phyloP scores from a whole-genome alignment of 140 eudicot species.

The Senecio squalidus region DNA sequence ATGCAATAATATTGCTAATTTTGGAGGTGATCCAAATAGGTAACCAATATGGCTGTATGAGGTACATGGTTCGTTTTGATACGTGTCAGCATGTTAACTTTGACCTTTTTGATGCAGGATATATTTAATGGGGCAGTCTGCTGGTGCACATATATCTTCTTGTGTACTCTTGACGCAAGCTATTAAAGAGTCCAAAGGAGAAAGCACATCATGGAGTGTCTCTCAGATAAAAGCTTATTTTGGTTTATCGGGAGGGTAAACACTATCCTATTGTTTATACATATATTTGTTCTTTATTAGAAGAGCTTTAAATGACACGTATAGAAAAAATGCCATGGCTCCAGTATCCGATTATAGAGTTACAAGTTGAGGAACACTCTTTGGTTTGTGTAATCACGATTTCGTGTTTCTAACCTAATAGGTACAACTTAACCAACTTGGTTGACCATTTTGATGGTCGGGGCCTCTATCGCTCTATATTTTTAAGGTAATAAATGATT shows the following conservation, averaged over 20 bases:
- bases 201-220: constrained; percentile 60
- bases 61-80: background rate
- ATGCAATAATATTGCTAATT: constrained; percentile 51
- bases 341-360: too few species aligned
- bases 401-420: constrained; percentile 10
- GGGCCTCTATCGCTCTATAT: constrained; percentile 89
- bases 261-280: background rate
- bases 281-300: background rate
- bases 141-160: constrained; percentile 94
- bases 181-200: constrained; percentile 59
- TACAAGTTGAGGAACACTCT: background rate
- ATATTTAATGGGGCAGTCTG: constrained; percentile 92
- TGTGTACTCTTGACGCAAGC: constrained; percentile 92
- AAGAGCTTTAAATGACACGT: background rate
- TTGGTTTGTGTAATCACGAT: background rate
- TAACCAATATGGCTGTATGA: constrained; percentile 17
- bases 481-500: constrained; percentile 52
- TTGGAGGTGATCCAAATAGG: constrained; percentile 94
- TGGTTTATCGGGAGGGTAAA: constrained; percentile 97
- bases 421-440: constrained; percentile 73
- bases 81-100: constrained; percentile 12
- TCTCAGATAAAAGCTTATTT: constrained; percentile 94
- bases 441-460: constrained; percentile 90
- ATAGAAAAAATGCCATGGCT: too few species aligned
- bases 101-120: constrained; percentile 43